These are phyloP conservation scores for Aphanomyces astaci DNA, from an alignment of 352 stramenopile genomes.

Conservation along the genomic window DNA sequence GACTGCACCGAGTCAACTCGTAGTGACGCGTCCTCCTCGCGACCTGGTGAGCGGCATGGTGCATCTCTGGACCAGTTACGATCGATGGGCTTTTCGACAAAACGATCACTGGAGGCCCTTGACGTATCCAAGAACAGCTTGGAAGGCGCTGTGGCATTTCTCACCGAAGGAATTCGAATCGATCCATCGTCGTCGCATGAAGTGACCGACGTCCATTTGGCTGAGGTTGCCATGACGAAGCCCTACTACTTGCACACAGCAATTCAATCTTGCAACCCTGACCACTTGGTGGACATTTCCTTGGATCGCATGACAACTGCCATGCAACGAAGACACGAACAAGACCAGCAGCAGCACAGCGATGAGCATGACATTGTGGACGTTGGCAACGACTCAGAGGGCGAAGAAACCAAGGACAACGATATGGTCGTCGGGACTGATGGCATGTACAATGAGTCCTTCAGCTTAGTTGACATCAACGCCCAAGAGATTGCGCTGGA, in stretches of 20 bases:
- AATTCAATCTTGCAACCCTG: not conserved
- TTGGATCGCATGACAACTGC: not conserved
- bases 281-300: not conserved
- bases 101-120: not conserved
- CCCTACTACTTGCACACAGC: not conserved
- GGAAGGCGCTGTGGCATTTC: slow-evolving; percentile 7
- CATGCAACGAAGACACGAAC: not conserved
- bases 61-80: not conserved
- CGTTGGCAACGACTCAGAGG: too few relatives aligned
- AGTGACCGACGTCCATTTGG: not conserved
- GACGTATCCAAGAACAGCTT: slow-evolving; percentile 1
- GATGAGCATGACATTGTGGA: not conserved
- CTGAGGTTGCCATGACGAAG: not conserved
- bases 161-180: slow-evolving; percentile 1
- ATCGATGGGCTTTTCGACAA: slow-evolving; percentile 13
- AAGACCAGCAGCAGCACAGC: not conserved
- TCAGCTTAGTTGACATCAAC: not conserved
- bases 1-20: not conserved
- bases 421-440: not conserved
- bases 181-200: not conserved
- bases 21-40: too few relatives aligned
- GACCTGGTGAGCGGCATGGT: too few relatives aligned
- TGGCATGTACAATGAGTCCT: not conserved
- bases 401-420: slow-evolving; percentile 6
- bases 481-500: not conserved